Evolutionary conservation across 441 rosid species (phyloP).

Genomic region (Syzygium malaccense): DNA sequence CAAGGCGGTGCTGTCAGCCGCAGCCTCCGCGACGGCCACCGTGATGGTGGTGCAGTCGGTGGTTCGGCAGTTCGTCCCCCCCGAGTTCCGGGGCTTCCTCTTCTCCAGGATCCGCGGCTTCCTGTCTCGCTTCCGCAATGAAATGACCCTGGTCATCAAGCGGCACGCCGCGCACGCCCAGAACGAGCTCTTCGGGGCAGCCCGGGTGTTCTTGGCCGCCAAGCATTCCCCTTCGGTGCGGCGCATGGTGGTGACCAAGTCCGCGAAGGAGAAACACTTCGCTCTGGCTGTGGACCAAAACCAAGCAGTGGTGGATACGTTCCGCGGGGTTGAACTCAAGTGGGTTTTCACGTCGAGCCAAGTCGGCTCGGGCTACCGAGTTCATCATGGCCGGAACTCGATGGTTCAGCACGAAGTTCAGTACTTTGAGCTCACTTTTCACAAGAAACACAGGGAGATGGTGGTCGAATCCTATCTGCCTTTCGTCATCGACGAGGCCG

Average conservation of each 20-base stretch:
- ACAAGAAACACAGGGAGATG: neutral
- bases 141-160: conserved; percentile 33
- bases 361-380: neutral
- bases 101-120: conserved; percentile 18
- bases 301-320: neutral
- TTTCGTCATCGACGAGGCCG: neutral
- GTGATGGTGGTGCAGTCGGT: conserved; percentile 37
- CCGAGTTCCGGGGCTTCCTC: conserved; percentile 21
- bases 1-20: neutral
- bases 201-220: conserved; percentile 41
- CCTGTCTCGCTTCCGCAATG: conserved; percentile 13
- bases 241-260: conserved; percentile 36
- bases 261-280: conserved; percentile 26
- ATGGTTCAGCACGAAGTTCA: neutral
- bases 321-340: neutral
- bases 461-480: neutral
- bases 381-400: neutral
- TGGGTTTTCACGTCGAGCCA: neutral
- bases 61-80: conserved; percentile 33
- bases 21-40: conserved; percentile 40
- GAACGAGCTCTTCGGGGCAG: conserved; percentile 41
- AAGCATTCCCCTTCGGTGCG: conserved; percentile 32
- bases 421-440: neutral
- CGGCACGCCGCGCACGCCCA: conserved; percentile 22
- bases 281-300: neutral